Conservation (phyloP, 164 flowering plant species). For the Umbellularia californica region DNA sequence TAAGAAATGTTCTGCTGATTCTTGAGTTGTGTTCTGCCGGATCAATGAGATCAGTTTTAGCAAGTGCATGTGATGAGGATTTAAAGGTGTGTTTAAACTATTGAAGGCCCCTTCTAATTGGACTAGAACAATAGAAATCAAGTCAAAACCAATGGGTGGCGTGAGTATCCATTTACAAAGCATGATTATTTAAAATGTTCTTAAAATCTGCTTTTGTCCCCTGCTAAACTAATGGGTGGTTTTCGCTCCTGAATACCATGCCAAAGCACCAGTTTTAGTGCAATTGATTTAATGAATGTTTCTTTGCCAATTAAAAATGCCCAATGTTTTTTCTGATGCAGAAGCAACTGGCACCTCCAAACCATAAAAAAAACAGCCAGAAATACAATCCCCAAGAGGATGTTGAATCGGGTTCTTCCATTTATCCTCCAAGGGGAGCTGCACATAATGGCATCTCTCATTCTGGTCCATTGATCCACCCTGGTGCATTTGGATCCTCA, state of each 20-base stretch:
- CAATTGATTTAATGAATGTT: too few relatives aligned
- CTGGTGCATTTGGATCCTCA: constrained; percentile 19
- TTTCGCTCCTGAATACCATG: too few relatives aligned
- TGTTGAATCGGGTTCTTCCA: constrained; percentile 46
- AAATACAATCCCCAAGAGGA: constrained; percentile 48
- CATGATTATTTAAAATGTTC: background rate
- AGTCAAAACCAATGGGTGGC: too few relatives aligned
- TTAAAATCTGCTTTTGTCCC: background rate
- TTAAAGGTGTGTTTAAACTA: too few relatives aligned
- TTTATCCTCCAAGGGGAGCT: constrained; percentile 43
- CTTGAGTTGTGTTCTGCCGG: too few relatives aligned
- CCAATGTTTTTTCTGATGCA: constrained; percentile 13
- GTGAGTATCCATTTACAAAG: background rate
- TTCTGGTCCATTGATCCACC: constrained; percentile 30
- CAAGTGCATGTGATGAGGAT: too few relatives aligned
- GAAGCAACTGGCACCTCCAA: constrained; percentile 44
- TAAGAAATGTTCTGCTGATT: too few relatives aligned
- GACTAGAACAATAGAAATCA: too few relatives aligned
- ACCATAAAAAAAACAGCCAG: constrained; percentile 50
- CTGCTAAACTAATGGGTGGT: too few relatives aligned
- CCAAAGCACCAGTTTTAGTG: too few relatives aligned
- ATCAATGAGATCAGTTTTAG: too few relatives aligned
- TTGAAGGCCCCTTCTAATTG: too few relatives aligned
- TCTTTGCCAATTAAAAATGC: background rate
- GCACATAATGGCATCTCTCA: constrained; percentile 22